Base-by-base conservation (phyloP, 2,329 filamentous ascomycete species). In the Zymoseptoria brevis region DNA sequence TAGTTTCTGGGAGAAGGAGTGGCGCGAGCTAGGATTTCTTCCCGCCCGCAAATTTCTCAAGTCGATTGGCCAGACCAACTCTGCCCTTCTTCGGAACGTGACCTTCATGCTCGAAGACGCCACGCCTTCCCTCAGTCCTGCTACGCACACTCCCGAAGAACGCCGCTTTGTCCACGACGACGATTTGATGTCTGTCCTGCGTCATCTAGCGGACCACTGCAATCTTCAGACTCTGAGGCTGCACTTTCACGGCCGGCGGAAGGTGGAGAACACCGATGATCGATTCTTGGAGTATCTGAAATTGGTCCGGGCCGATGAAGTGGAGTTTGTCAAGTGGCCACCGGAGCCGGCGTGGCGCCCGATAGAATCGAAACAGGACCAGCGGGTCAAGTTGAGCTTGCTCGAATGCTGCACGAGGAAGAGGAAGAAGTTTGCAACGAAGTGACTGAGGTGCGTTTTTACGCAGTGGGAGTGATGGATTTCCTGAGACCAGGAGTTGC, bases 91-190 rank as follows among this genome's bases (percentile, higher is more conserved):
- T n/a, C 76, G 77, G 51, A 71, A 77, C 41, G 60, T 81, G 50
- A 74, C 72, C 13, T 68, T 81, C 50, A 61, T 69, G 19, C 75
- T 81, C 53, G 75, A 76, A 50, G 79, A 82, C 60, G 77, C 77
- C 0, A 67, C 69, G 5, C 75, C 74, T 2, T 74, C 73, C 19
- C 67, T 75, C 11, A 75, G 76, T 50, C 74, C 75, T 0, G 66
- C 73, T 51, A 65, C 74, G 55, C 64, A 61, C 50, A 71, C 68
- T 53, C 69, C 73, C 54, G 75, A 80, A 57, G 69, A 76, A 45
- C 76, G 78, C n/a, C 76, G 77, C 24, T 81, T 77, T 60, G 72
- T 80, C 53, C 72, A 77, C 51, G 79, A 82, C 62, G 72, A 76
- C 8, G 72, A 76, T 45, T 66, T 82, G 49, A 72, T 78, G 49